Evolutionary conservation across 1,139 yeast species (phyloP), one percentile per base, ranked within the genome.

Genomic region (Kluyveromyces sp.): DNA sequence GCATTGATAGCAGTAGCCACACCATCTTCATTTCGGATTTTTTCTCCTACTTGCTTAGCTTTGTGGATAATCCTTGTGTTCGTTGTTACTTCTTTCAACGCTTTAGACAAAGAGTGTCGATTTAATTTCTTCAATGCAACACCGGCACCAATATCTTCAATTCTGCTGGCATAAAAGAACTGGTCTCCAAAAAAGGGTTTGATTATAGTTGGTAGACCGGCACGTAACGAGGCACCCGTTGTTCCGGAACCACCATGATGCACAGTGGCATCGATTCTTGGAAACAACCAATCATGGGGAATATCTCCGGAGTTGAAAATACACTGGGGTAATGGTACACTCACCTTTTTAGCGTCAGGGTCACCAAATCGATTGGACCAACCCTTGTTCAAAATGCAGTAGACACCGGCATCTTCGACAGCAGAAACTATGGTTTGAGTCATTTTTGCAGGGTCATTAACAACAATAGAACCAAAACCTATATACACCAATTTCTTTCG

Each of bases 231-330:
- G 0, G 96, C 96, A 9, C 98, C 98, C 0, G 97, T 88, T 0
- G 97, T 87, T 1, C 98, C 98, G 0, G 95, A 83, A 0, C 98
- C 98, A 32, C 98, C 98, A 63, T 89, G 98, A 58, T 89, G 98
- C 3, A 89, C 96, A 0, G 95, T 95, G 0, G 92, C 96, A 64
- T 89, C 96, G 36, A 92, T 70, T 50, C 77, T 78, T 0, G 92
- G 84, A 64, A 89, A 89, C 36, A 89, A 68, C 97, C 97, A 92
- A 62, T 88, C 96, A 61, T 89, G 98, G 0, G 96, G 96, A 17
- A 86, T 71, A 11, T 81, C 63, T 3, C 92, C 92, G 11, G 85
- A 68, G 50, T 78, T 79, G 58, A 67, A 84, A 2, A 89, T 74
- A 50, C 80, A 79, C 0, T 71, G 68, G 0, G 96, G 96, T n/a